Evolutionary conservation across 768 basidiomycete species (phyloP).

Genomic region (Kwoniella dejecticola): DNA sequence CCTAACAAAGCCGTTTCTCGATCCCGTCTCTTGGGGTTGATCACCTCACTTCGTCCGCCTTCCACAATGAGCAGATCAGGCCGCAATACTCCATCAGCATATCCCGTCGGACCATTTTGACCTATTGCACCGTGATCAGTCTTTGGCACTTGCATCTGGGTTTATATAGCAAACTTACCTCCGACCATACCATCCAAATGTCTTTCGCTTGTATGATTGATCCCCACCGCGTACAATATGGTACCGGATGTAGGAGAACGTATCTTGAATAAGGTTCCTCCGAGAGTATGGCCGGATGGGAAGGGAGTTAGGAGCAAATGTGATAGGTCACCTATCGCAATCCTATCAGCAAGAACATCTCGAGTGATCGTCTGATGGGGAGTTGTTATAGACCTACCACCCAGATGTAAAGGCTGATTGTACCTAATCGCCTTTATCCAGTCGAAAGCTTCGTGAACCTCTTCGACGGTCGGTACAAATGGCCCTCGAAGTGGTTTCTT

Average conservation of each 20-base stretch:
- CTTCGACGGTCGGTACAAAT: constrained; percentile 73
- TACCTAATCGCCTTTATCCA: constrained; percentile 88
- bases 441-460: constrained; percentile 92
- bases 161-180: constrained; percentile 32
- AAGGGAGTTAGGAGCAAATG: constrained; percentile 72
- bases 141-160: no score
- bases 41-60: constrained; percentile 77
- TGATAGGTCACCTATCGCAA: constrained; percentile 39
- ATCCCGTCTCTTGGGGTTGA: constrained; percentile 83
- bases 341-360: no score
- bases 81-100: constrained; percentile 61
- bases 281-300: constrained; percentile 90
- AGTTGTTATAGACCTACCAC: constrained; percentile 64
- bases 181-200: constrained; percentile 88
- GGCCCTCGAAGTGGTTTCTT: constrained; percentile 55
- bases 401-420: constrained; percentile 91
- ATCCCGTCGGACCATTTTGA: constrained; percentile 38
- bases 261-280: constrained; percentile 97
- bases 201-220: constrained; percentile 95
- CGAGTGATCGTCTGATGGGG: no score
- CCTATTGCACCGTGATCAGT: background rate
- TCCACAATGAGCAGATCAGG: constrained; percentile 94
- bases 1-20: constrained; percentile 86
- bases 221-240: constrained; percentile 87
- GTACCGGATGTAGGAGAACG: constrained; percentile 97